Evolutionary conservation across 169 alveolate genomes (phyloP).

Genomic region (Theileria parva): DNA sequence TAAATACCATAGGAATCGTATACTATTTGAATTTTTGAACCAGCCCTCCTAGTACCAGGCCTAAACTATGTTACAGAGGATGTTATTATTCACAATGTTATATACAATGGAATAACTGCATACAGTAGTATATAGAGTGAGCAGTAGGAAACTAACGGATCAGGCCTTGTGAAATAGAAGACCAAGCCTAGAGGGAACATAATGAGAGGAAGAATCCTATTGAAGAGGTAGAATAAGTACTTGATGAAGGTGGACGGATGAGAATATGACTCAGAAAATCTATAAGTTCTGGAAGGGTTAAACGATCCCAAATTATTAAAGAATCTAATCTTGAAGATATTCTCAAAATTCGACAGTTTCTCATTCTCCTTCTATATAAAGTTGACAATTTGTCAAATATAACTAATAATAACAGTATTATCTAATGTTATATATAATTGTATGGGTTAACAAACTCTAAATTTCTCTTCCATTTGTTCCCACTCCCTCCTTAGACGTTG

Average conservation of each 20-base stretch:
- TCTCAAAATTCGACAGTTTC: slow-evolving; percentile 12
- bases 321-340: neutral
- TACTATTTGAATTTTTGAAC: slow-evolving; percentile 42
- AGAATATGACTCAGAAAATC: neutral
- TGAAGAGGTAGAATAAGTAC: slow-evolving; percentile 36
- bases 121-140: neutral
- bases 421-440: neutral
- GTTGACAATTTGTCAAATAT: neutral
- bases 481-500: slow-evolving; percentile 66
- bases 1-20: slow-evolving; percentile 67
- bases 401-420: neutral
- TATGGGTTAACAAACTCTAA: slow-evolving; percentile 24
- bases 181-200: slow-evolving; percentile 48
- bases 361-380: slow-evolving; percentile 49
- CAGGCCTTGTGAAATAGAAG: slow-evolving; percentile 29
- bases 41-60: slow-evolving; percentile 9
- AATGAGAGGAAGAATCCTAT: slow-evolving; percentile 45
- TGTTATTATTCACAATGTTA: neutral
- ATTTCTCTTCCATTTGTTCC: slow-evolving; percentile 67
- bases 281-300: neutral
- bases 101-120: neutral
- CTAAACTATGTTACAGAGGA: neutral
- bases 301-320: neutral
- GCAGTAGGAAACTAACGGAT: slow-evolving; percentile 35
- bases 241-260: neutral